Base-by-base conservation (phyloP, 1,139 yeast genomes). In the Yamadazyma atmosphaerica region DNA sequence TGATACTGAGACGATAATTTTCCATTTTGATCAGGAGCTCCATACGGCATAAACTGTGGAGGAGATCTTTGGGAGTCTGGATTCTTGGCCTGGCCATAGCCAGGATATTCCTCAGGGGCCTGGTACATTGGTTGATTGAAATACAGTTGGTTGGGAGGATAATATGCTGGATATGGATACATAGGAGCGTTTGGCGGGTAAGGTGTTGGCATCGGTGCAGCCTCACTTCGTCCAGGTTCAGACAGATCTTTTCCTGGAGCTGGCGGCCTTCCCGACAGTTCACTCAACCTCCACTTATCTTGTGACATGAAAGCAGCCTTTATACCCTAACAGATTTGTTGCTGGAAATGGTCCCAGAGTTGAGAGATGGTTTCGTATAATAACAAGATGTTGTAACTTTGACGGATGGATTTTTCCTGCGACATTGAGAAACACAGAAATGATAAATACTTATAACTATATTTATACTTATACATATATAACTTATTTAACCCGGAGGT, bases 401-500 rank as follows among this genome's bases (percentile, higher is more conserved):
- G n/a, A n/a, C n/a, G n/a, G n/a, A n/a, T n/a, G n/a, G n/a, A n/a
- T n/a, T n/a, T n/a, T n/a, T n/a, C n/a, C n/a, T n/a, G n/a, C n/a
- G n/a, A n/a, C n/a, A n/a, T n/a, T n/a, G n/a, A n/a, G n/a, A n/a
- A n/a, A n/a, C n/a, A n/a, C n/a, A n/a, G n/a, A n/a, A n/a, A n/a
- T n/a, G n/a, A n/a, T n/a, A n/a, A n/a, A n/a, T n/a, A n/a, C n/a
- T n/a, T n/a, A n/a, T n/a, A n/a, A n/a, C n/a, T n/a, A n/a, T n/a
- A n/a, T n/a, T 23, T 23, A 23, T 23, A 23, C 12, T 11, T 6
- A 23, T 23, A 23, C 4, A 23, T 23, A 23, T 22, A 17, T 12
- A 17, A 12, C 12, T 17, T 16, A 23, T 21, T 61, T 74, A 92
- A 77, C 98, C 98, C 23, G 98, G 98, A 46, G 98, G 98, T 59